phyloP scores from a whole-genome alignment of 2,329 filamentous ascomycete genomes.

The Cladosporium sp. region DNA sequence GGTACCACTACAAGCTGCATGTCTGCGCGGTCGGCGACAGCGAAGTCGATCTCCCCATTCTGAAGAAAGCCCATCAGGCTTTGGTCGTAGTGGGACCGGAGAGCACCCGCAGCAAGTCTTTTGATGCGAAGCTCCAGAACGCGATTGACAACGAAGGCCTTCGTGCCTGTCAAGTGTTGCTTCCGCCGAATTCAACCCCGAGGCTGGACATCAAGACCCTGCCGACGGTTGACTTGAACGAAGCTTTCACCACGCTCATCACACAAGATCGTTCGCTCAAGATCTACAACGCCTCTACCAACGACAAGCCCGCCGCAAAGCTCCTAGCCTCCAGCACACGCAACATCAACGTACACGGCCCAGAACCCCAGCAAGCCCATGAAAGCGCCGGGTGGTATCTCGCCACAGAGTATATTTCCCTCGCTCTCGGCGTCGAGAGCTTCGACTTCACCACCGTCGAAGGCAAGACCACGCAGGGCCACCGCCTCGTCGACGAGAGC shows the following conservation, averaged over 20 bases:
- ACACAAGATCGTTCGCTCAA: not conserved
- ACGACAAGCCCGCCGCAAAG: slow-evolving; percentile 46
- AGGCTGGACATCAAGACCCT: slow-evolving; percentile 44
- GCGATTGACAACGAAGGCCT: slow-evolving; percentile 49
- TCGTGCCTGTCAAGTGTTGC: slow-evolving; percentile 49
- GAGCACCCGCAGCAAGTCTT: slow-evolving; percentile 51
- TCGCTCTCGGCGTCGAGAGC: slow-evolving; percentile 54
- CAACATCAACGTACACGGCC: slow-evolving; percentile 51
- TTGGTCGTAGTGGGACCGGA: slow-evolving; percentile 59
- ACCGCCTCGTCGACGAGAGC: slow-evolving; percentile 51
- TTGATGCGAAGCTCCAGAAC: slow-evolving; percentile 51
- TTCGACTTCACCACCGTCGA: slow-evolving; percentile 57
- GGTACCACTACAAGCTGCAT: slow-evolving; percentile 37
- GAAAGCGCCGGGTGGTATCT: slow-evolving; percentile 55
- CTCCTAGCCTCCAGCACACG: slow-evolving; percentile 58
- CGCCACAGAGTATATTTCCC: slow-evolving; percentile 51
- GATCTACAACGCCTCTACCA: slow-evolving; percentile 45
- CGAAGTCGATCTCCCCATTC: slow-evolving; percentile 60
- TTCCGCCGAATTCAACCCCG: slow-evolving; percentile 45
- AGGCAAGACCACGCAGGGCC: slow-evolving; percentile 39
- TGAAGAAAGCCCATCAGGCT: slow-evolving; percentile 55
- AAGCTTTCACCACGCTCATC: not conserved
- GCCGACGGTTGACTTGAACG: not conserved
- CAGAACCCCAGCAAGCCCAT: slow-evolving; percentile 54
- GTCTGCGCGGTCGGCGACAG: slow-evolving; percentile 65